These are phyloP conservation scores for Puccinia novopanici DNA, from an alignment of 1,284 basidiomycete species.

Conservation along the genomic window DNA sequence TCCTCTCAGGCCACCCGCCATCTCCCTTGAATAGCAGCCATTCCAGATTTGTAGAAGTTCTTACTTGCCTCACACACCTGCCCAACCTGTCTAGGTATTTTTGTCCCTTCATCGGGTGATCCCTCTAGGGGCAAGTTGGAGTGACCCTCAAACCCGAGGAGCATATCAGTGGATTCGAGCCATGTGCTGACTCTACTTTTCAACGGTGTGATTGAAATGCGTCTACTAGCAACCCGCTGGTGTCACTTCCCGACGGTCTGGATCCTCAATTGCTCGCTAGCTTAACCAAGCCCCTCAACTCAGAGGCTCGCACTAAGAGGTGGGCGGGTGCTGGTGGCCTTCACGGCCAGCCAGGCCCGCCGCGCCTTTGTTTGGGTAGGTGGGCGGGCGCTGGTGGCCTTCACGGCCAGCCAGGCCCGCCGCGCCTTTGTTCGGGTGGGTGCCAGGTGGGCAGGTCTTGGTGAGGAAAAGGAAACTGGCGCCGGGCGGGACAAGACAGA, in stretches of 20 bases:
- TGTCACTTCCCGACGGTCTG: conserved; percentile 31
- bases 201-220: conserved; percentile 40
- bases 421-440: too few species aligned
- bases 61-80: conserved; percentile 46
- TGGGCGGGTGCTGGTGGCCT: too few species aligned
- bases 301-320: too few species aligned
- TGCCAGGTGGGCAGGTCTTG: too few species aligned
- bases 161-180: conserved; percentile 22
- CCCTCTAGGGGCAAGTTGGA: conserved; percentile 46
- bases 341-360: too few species aligned
- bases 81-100: conserved; percentile 45
- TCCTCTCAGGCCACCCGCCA: conserved; percentile 35
- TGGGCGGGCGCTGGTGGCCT: too few species aligned
- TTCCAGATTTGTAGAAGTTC: conserved; percentile 43
- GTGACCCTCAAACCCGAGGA: conserved; percentile 45
- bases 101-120: conserved; percentile 47
- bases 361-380: too few species aligned
- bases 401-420: too few species aligned
- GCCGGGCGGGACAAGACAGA: too few species aligned
- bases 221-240: conserved; percentile 34
- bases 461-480: too few species aligned
- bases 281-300: too few species aligned
- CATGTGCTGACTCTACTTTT: conserved; percentile 45
- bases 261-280: conserved; percentile 39
- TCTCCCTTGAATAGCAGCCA: conserved; percentile 46